A percentile compares a stretch with the other conserved stretches of the same genome.
These are phyloP conservation scores for Coriaria nepalensis DNA, from an alignment of 306 rosid genomes.

Conservation along the genomic window DNA sequence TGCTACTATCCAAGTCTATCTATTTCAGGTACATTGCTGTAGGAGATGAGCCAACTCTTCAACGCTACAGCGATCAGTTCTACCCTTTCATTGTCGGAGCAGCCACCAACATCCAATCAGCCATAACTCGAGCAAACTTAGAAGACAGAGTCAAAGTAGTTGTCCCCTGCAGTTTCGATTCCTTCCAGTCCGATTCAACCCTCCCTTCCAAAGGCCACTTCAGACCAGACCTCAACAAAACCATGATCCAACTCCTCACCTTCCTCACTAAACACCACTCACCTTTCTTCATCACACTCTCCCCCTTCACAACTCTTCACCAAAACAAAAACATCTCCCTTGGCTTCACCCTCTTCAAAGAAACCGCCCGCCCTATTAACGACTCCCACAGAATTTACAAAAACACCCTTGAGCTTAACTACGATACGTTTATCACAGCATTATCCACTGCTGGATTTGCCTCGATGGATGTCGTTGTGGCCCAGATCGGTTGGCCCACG, in stretches of 20 bases:
- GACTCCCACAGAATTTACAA: slow-evolving; percentile 51
- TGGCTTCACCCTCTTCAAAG: slow-evolving; percentile 60
- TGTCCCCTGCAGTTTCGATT: slow-evolving; percentile 82
- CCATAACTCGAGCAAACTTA: slow-evolving; percentile 53
- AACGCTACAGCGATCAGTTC: slow-evolving; percentile 54
- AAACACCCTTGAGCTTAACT: slow-evolving; percentile 66
- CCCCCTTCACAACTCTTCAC: slow-evolving; percentile 45
- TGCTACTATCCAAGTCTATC: slow-evolving; percentile 15
- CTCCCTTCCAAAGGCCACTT: slow-evolving; percentile 53
- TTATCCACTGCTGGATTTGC: slow-evolving; percentile 56
- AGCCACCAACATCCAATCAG: slow-evolving; percentile 52
- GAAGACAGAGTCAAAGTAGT: slow-evolving; percentile 67
- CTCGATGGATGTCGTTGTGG: slow-evolving; percentile 46
- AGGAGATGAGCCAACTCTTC: slow-evolving; percentile 84
- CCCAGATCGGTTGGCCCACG: slow-evolving; percentile 95
- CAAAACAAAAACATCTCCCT: slow-evolving; percentile 64
- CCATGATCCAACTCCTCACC: slow-evolving; percentile 69
- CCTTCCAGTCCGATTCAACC: slow-evolving; percentile 47
- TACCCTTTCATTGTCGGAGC: slow-evolving; percentile 68
- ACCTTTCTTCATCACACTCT: slow-evolving; percentile 71
- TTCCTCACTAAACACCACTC: slow-evolving; percentile 56
- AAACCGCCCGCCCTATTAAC: slow-evolving; percentile 43
- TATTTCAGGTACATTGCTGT: slow-evolving; percentile 72
- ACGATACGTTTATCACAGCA: slow-evolving; percentile 47
- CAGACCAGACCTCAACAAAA: slow-evolving; percentile 64